Conservation (phyloP, 768 basidiomycete species). For the Pholiota microspora region DNA sequence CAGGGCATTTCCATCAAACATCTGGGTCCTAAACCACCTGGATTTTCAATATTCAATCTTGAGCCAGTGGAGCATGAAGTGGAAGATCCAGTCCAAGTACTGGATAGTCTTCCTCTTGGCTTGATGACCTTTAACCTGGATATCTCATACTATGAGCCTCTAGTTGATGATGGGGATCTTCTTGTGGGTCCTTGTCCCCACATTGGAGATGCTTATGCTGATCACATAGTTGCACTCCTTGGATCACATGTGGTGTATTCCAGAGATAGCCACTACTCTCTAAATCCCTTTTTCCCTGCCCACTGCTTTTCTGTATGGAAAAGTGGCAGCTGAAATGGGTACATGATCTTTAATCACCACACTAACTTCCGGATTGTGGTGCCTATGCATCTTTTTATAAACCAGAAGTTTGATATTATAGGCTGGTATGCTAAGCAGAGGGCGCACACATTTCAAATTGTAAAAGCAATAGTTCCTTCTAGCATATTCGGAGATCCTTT, state of each 20-base stretch:
- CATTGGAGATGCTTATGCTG: too few species aligned
- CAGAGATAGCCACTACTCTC: too few species aligned
- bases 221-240: too few species aligned
- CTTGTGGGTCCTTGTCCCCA: too few species aligned
- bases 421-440: background rate
- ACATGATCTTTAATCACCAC: background rate
- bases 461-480: too few species aligned
- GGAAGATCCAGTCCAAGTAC: slow-evolving; percentile 7
- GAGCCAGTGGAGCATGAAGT: slow-evolving; percentile 2
- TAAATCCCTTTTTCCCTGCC: background rate
- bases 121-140: slow-evolving; percentile 6
- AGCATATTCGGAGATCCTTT: too few species aligned
- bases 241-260: too few species aligned
- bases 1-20: slow-evolving; percentile 9
- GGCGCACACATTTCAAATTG: too few species aligned
- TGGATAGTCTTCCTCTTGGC: slow-evolving; percentile 14
- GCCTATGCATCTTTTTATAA: background rate
- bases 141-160: too few species aligned
- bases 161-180: too few species aligned
- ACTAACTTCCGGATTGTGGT: background rate
- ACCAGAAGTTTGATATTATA: slow-evolving; percentile 1
- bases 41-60: slow-evolving; percentile 18
- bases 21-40: slow-evolving; percentile 19
- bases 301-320: background rate
- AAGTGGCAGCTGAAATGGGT: background rate